phyloP scores from a whole-genome alignment of 768 basidiomycete genomes.

The Suillus lakei region DNA sequence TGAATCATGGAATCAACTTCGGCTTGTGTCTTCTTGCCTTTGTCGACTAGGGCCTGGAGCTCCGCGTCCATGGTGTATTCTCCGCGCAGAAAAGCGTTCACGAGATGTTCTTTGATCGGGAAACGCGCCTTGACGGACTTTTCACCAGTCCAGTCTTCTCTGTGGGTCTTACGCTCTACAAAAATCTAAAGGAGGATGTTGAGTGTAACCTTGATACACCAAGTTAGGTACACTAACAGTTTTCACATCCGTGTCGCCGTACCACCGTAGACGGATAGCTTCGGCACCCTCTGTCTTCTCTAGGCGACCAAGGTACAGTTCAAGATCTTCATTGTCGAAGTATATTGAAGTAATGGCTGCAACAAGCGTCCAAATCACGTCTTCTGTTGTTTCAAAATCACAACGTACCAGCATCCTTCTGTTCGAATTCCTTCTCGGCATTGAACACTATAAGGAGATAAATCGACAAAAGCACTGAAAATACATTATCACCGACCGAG shows the following conservation, averaged over 20 bases:
- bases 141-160: slow-evolving; percentile 99
- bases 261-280: slow-evolving; percentile 96
- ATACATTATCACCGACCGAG: slow-evolving; percentile 60
- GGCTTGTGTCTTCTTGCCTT: slow-evolving; percentile 90
- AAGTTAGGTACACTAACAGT: slow-evolving; percentile 54
- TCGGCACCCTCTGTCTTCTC: slow-evolving; percentile 99
- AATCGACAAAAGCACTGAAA: neutral
- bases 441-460: slow-evolving; percentile 75
- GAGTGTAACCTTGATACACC: neutral
- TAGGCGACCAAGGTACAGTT: slow-evolving; percentile 93
- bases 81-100: slow-evolving; percentile 89
- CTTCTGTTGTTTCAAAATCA: neutral
- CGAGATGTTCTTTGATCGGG: slow-evolving; percentile 90
- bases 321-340: slow-evolving; percentile 94
- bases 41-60: slow-evolving; percentile 82
- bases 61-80: slow-evolving; percentile 94
- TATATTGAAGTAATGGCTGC: slow-evolving; percentile 96
- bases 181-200: slow-evolving; percentile 59
- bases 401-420: slow-evolving; percentile 72
- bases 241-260: slow-evolving; percentile 84
- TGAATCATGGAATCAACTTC: slow-evolving; percentile 96
- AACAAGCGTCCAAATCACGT: slow-evolving; percentile 11
- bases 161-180: slow-evolving; percentile 89
- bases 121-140: slow-evolving; percentile 98
- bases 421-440: slow-evolving; percentile 89